Evolutionary conservation across 208 protist genomes (phyloP).

Genomic region (Endotrypanum monterogeii): DNA sequence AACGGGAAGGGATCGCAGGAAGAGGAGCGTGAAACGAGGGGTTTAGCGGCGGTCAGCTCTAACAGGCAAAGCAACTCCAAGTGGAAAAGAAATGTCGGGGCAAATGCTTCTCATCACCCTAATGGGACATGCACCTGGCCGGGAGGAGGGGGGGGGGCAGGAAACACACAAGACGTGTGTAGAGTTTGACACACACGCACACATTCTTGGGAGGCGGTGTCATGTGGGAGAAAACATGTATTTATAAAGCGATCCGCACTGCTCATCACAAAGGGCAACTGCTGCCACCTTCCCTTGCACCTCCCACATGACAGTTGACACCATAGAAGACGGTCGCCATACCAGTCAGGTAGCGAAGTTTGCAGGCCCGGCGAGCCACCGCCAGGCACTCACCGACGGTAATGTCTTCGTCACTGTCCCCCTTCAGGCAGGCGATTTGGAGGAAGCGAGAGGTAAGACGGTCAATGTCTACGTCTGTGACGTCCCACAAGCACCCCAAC

Average conservation of each 20-base stretch:
- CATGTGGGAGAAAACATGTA: slow-evolving; percentile 21
- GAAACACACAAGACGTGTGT: no score
- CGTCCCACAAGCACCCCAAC: slow-evolving; percentile 77
- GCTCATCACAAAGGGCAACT: background rate
- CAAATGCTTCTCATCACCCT: background rate
- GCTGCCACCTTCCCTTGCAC: background rate
- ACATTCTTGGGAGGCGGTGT: background rate
- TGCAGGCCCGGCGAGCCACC: slow-evolving; percentile 44
- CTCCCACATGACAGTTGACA: slow-evolving; percentile 30
- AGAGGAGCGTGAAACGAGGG: background rate
- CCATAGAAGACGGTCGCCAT: slow-evolving; percentile 66
- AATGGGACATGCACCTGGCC: background rate
- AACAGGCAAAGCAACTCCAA: slow-evolving; percentile 1
- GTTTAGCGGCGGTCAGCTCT: background rate
- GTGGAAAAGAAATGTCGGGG: background rate
- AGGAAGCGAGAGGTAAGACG: slow-evolving; percentile 58
- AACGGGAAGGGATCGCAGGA: background rate
- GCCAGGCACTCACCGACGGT: slow-evolving; percentile 59
- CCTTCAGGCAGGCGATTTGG: background rate
- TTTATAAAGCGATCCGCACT: no score
- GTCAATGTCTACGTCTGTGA: slow-evolving; percentile 84
- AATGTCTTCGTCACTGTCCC: background rate
- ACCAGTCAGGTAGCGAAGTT: slow-evolving; percentile 61
- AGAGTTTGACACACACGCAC: background rate
- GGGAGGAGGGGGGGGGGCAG: background rate